Conservation (phyloP, 2,329 filamentous ascomycete genomes). For the Xylaria sp. region DNA sequence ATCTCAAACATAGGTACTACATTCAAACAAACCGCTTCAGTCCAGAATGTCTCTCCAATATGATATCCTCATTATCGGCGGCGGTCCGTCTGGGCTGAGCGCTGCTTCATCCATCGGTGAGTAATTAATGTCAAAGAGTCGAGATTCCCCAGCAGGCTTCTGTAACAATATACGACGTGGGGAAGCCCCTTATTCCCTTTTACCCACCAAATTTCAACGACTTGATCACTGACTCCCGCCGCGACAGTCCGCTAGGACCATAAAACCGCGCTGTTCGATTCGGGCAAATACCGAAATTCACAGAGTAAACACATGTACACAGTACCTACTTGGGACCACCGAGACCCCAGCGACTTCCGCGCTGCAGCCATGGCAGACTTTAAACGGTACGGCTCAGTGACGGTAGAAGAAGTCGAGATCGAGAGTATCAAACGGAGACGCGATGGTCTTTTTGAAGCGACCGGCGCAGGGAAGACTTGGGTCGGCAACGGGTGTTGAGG, state of each 20-base stretch:
- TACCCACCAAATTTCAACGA: too few relatives aligned
- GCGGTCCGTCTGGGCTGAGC: conserved; percentile 15
- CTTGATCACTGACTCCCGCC: too few relatives aligned
- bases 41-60: too few relatives aligned
- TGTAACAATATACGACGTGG: too few relatives aligned
- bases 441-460: conserved; percentile 11
- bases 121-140: too few relatives aligned
- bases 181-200: too few relatives aligned
- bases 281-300: conserved; percentile 13
- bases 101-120: conserved; percentile 14
- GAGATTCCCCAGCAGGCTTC: too few relatives aligned
- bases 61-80: conserved; percentile 8
- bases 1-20: too few relatives aligned
- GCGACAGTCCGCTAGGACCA: conserved; percentile 19
- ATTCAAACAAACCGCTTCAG: too few relatives aligned
- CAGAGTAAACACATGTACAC: conserved; percentile 14
- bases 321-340: conserved; percentile 25
- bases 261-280: conserved; percentile 17
- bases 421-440: conserved; percentile 5
- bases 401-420: conserved; percentile 13
- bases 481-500: conserved; percentile 18
- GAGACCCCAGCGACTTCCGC: conserved; percentile 26
- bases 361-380: conserved; percentile 7
- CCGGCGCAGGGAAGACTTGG: conserved; percentile 3
- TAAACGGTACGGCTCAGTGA: conserved; percentile 15